A percentile compares a stretch with the other conserved stretches of the same genome.
These are phyloP conservation scores for Solanum corneliomulleri DNA, from an alignment of 257 asterid species.

Conservation along the genomic window DNA sequence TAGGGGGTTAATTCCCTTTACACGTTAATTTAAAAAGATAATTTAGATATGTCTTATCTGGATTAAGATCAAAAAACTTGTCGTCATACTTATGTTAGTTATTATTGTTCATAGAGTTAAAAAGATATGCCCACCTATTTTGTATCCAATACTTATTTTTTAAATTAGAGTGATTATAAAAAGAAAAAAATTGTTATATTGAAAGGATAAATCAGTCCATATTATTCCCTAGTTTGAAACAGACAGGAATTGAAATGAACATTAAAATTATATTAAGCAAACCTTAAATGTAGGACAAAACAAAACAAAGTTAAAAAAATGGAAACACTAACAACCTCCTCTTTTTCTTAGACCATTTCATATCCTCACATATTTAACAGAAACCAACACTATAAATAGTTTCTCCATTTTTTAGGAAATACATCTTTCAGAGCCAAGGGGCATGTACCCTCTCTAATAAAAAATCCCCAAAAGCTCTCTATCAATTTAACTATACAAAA, in stretches of 20 bases:
- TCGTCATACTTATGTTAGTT: neutral
- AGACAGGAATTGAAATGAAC: neutral
- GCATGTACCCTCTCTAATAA: neutral
- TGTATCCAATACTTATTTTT: neutral
- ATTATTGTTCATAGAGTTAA: neutral
- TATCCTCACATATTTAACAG: neutral
- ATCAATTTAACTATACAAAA: neutral
- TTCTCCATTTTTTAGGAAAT: neutral
- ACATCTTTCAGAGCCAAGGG: conserved; percentile 1
- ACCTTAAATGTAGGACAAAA: neutral
- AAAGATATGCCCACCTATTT: neutral
- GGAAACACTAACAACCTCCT: neutral
- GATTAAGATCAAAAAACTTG: neutral
- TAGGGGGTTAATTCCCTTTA: neutral
- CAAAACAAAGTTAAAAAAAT: neutral
- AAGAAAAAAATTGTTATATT: neutral
- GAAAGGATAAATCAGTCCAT: neutral
- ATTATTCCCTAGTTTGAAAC: neutral
- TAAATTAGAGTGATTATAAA: neutral
- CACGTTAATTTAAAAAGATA: no score
- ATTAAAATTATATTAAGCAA: neutral
- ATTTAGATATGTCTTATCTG: neutral
- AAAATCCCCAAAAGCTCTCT: neutral
- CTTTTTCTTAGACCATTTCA: neutral
- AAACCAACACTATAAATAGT: neutral